Evolutionary conservation across 2,329 filamentous ascomycete genomes (phyloP).

Genomic region (Conoideocrella luteorostrata): DNA sequence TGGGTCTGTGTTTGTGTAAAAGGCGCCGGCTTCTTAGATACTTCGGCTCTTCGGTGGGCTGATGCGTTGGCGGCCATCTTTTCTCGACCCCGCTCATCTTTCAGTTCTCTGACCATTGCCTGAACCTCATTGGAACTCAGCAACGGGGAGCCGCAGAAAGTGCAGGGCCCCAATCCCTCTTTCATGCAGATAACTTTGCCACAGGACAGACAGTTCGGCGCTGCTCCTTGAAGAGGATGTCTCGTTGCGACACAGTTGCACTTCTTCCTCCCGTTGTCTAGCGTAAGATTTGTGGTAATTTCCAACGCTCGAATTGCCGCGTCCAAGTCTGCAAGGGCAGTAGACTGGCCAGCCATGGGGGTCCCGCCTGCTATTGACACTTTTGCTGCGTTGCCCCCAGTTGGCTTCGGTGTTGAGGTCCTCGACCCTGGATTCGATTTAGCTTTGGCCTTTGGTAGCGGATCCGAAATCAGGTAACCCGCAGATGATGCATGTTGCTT

Average conservation of each 20-base stretch:
- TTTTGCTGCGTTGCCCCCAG: slow-evolving; percentile 50
- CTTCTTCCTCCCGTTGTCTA: slow-evolving; percentile 51
- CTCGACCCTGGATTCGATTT: slow-evolving; percentile 46
- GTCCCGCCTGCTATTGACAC: slow-evolving; percentile 68
- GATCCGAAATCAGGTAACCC: slow-evolving; percentile 77
- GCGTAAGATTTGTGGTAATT: slow-evolving; percentile 79
- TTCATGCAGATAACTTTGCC: slow-evolving; percentile 94
- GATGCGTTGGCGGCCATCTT: slow-evolving; percentile 77
- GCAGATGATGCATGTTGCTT: slow-evolving; percentile 53
- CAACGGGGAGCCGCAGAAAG: slow-evolving; percentile 74
- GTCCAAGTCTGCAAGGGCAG: slow-evolving; percentile 63
- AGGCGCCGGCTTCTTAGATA: slow-evolving; percentile 52
- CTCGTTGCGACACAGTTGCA: slow-evolving; percentile 86
- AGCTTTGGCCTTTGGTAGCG: slow-evolving; percentile 49
- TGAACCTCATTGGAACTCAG: slow-evolving; percentile 69
- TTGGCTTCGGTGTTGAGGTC: slow-evolving; percentile 49
- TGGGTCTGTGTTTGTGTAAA: slow-evolving; percentile 45
- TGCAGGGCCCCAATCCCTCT: slow-evolving; percentile 90
- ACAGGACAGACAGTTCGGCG: slow-evolving; percentile 86
- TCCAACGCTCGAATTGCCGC: slow-evolving; percentile 85
- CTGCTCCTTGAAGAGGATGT: slow-evolving; percentile 83
- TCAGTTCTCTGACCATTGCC: slow-evolving; percentile 76
- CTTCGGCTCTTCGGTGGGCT: slow-evolving; percentile 58
- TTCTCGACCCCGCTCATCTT: slow-evolving; percentile 80
- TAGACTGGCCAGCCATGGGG: slow-evolving; percentile 76